These are phyloP conservation scores for Mycena leptocephala DNA, from an alignment of 768 basidiomycete species.

Conservation along the genomic window DNA sequence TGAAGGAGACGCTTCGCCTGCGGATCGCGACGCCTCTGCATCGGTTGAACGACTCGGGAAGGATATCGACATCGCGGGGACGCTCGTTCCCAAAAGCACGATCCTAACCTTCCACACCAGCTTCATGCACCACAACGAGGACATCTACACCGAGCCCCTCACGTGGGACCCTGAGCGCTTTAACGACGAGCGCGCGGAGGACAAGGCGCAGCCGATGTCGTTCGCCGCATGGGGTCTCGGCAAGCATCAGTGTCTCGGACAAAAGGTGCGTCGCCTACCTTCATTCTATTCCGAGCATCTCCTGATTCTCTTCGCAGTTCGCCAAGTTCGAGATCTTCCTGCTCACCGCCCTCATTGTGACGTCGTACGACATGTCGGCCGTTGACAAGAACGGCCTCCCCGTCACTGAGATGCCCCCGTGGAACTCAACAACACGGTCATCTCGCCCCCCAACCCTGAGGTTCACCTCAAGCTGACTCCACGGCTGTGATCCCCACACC, in stretches of 20 bases:
- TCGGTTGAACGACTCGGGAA: too few relatives aligned
- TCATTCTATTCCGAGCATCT: too few relatives aligned
- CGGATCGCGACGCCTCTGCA: too few relatives aligned
- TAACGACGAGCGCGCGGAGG: neutral
- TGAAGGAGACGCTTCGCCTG: too few relatives aligned
- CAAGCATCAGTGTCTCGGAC: constrained; percentile 12
- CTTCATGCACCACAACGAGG: constrained; percentile 20
- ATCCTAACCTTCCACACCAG: constrained; percentile 12
- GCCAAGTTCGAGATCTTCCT: constrained; percentile 22
- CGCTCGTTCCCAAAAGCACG: neutral
- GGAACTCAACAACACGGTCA: constrained; percentile 10
- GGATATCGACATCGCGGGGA: too few relatives aligned
- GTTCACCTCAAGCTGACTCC: constrained; percentile 5
- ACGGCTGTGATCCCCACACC: constrained; percentile 5
- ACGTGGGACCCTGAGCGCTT: constrained; percentile 19
- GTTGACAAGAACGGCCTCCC: neutral
- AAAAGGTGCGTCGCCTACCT: too few relatives aligned
- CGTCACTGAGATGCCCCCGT: constrained; percentile 4
- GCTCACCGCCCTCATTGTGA: constrained; percentile 6
- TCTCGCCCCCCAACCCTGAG: constrained; percentile 4
- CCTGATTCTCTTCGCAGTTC: neutral
- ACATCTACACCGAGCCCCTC: neutral
- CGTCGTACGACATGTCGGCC: constrained; percentile 10
- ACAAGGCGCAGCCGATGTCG: constrained; percentile 1
- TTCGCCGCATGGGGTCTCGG: constrained; percentile 14